Conservation (phyloP, 2,329 filamentous ascomycete genomes). For the Cordyceps militaris region DNA sequence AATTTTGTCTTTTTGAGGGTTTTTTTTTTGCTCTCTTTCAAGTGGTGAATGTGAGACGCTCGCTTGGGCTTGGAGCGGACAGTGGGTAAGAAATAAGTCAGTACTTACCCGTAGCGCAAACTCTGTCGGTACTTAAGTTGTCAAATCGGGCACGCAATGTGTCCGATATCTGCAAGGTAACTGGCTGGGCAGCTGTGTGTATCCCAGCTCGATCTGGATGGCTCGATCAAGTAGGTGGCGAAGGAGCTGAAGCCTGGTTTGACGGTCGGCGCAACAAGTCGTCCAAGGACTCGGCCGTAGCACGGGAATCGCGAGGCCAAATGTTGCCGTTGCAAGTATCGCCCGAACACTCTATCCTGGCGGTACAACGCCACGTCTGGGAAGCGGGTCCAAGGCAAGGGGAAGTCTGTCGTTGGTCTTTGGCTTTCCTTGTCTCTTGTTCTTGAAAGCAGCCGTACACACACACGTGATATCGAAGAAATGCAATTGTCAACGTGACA, state of each 20-base stretch:
- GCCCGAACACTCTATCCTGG: neutral
- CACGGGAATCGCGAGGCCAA: neutral
- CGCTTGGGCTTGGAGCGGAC: constrained; percentile 1
- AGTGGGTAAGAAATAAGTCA: constrained; percentile 11
- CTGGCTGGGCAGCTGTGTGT: neutral
- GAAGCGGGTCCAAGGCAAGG: neutral
- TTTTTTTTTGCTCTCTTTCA: neutral
- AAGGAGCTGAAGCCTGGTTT: neutral
- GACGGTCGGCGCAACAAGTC: neutral
- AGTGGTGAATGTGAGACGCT: neutral
- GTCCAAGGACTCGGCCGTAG: neutral
- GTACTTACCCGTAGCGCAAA: constrained; percentile 11
- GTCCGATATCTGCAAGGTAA: neutral
- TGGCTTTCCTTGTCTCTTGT: neutral
- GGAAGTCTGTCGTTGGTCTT: neutral
- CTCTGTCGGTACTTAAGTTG: neutral
- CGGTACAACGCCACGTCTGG: neutral
- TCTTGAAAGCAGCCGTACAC: neutral
- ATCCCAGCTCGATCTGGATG: neutral
- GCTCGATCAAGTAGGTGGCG: neutral
- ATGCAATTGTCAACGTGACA: neutral
- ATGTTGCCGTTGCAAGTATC: neutral
- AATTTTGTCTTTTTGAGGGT: neutral
- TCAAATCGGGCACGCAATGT: neutral
- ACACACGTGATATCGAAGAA: neutral